A percentile compares a stretch with the other conserved stretches of the same genome.
phyloP scores from a whole-genome alignment of 2,329 filamentous ascomycete species.

The Pseudonectria buxi region DNA sequence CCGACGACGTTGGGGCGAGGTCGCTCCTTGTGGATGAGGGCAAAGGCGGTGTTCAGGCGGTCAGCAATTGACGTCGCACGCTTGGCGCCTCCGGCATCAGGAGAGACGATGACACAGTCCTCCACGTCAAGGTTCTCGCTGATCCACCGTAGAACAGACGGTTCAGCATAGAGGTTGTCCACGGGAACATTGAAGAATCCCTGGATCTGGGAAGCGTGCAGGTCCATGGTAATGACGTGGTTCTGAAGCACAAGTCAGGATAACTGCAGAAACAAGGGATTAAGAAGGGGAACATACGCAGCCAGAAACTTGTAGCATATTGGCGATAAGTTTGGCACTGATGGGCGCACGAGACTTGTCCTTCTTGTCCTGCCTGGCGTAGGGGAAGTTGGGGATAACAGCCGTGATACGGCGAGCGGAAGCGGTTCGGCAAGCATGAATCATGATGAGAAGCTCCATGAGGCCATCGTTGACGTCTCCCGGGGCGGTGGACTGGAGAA shows the following conservation, averaged over 20 bases:
- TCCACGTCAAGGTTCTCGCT: conserved; percentile 72
- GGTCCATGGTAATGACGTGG: conserved; percentile 84
- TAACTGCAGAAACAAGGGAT: not conserved
- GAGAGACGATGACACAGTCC: conserved; percentile 89
- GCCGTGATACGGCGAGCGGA: conserved; percentile 84
- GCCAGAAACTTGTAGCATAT: conserved; percentile 93
- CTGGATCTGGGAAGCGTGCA: conserved; percentile 89
- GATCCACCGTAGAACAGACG: conserved; percentile 87
- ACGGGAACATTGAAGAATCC: conserved; percentile 85
- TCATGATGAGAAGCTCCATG: conserved; percentile 98
- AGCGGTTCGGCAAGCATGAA: conserved; percentile 73
- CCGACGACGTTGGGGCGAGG: conserved; percentile 80
- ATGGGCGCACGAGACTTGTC: conserved; percentile 91
- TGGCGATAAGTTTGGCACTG: conserved; percentile 89
- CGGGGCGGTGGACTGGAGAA: conserved; percentile 88
- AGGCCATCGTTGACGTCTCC: conserved; percentile 97
- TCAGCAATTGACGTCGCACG: conserved; percentile 90
- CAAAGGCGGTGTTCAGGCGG: conserved; percentile 82
- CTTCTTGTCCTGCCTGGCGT: conserved; percentile 96
- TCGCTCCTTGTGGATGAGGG: conserved; percentile 94
- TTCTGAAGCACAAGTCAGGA: conserved; percentile 23
- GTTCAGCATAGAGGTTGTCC: conserved; percentile 85
- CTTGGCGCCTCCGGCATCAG: conserved; percentile 92
- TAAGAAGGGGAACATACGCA: conserved; percentile 43
- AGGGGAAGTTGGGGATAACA: conserved; percentile 93